phyloP scores from a whole-genome alignment of 352 stramenopile genomes.

The Discostella stelligera region DNA sequence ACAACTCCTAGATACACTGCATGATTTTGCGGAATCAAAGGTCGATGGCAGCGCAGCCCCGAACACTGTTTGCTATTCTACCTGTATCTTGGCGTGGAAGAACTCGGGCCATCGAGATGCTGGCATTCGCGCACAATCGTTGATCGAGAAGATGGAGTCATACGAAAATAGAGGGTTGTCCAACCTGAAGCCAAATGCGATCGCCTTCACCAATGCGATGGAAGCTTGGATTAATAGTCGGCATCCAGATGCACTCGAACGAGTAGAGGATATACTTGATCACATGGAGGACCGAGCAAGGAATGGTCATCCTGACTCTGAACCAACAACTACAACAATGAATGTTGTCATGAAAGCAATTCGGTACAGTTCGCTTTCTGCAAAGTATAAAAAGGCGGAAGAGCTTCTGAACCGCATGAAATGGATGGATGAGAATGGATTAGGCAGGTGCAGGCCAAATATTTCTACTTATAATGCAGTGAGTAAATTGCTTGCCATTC shows the following conservation, averaged over 20 bases:
- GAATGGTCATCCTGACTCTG: conserved; percentile 27
- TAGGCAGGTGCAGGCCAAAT: conserved; percentile 25
- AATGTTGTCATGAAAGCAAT: conserved; percentile 47
- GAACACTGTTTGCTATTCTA: conserved; percentile 42
- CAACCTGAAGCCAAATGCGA: conserved; percentile 48
- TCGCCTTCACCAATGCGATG: conserved; percentile 45
- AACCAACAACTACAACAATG: conserved; percentile 33
- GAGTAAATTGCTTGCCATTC: conserved; percentile 8
- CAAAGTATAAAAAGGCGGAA: conserved; percentile 36
- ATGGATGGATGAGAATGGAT: conserved; percentile 32
- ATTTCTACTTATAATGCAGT: conserved; percentile 47
- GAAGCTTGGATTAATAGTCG: conserved; percentile 44
- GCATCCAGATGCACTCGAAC: conserved; percentile 23
- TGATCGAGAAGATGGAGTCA: conserved; percentile 49
- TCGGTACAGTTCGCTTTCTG: conserved; percentile 21
- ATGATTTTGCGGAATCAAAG: conserved; percentile 39
- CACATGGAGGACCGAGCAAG: conserved; percentile 38
- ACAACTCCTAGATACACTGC: conserved; percentile 51
- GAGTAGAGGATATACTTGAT: conserved; percentile 47
- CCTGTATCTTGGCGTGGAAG: conserved; percentile 46
- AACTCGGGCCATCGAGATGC: conserved; percentile 30
- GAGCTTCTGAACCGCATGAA: conserved; percentile 40
- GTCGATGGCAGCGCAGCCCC: conserved; percentile 37
- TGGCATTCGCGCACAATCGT: conserved; percentile 18
- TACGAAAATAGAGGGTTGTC: conserved; percentile 31